Evolutionary conservation across 2,329 filamentous ascomycete genomes (phyloP).

Genomic region (Rhynchosporium graminicola): DNA sequence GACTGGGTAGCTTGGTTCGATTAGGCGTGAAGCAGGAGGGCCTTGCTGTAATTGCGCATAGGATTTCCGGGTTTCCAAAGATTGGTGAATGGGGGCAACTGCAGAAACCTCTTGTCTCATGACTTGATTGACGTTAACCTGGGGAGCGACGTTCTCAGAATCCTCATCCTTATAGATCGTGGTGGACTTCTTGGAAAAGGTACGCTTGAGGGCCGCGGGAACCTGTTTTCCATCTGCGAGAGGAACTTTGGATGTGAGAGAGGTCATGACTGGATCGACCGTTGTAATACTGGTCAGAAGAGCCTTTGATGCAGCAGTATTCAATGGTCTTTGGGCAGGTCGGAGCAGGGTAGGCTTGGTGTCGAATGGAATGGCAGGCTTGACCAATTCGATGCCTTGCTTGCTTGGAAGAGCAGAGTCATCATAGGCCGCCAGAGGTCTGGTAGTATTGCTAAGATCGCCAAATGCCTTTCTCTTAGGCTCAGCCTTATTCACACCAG

Average conservation of each 20-base stretch:
- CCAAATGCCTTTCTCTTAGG: constrained; percentile 79
- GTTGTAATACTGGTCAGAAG: constrained; percentile 18
- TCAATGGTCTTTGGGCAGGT: constrained; percentile 62
- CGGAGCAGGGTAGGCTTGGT: constrained; percentile 52
- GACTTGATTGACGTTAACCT: constrained; percentile 30
- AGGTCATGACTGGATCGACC: constrained; percentile 22
- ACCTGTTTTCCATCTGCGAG: constrained; percentile 30
- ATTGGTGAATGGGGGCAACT: constrained; percentile 37
- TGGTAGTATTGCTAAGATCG: constrained; percentile 73
- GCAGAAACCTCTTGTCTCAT: constrained; percentile 35
- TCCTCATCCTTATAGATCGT: constrained; percentile 55
- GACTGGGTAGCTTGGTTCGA: constrained; percentile 32
- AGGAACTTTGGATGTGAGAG: constrained; percentile 37
- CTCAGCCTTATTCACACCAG: constrained; percentile 59
- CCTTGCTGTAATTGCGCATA: constrained; percentile 34
- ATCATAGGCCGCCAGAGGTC: constrained; percentile 51
- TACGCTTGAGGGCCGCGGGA: constrained; percentile 47
- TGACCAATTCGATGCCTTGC: constrained; percentile 37
- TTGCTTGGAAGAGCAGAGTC: constrained; percentile 55
- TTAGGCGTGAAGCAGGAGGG: constrained; percentile 31
- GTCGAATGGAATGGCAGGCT: constrained; percentile 37
- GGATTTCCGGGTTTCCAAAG: constrained; percentile 36
- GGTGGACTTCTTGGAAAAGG: constrained; percentile 52
- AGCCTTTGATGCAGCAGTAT: constrained; percentile 29
- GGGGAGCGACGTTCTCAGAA: constrained; percentile 35